Evolutionary conservation across 768 basidiomycete genomes (phyloP), one percentile per base, ranked within the genome.

Genomic region (Amanita pallidorosea): DNA sequence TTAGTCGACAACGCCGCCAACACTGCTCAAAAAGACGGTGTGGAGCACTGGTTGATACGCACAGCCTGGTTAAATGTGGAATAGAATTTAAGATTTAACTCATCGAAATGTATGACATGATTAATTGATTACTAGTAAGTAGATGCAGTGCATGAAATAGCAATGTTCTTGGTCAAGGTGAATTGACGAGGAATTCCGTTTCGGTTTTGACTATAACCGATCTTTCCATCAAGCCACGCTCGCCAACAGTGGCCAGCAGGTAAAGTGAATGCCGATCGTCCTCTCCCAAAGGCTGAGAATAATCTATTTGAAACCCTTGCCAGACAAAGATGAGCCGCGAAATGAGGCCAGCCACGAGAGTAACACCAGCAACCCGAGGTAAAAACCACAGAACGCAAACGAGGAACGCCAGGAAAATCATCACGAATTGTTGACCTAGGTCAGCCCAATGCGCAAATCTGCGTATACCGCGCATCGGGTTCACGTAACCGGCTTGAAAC

Each of bases 391-490:
- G 45, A 17, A 68, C 9, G 7, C 61, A 40, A 3, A 53, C 58
- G 12, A 72, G 36, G n/a, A 60, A 60, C 1, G 60, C 59, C 3
- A 70, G 25, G 49, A 75, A 75, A 23, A 66, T 63, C 38, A 62
- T 57, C 29, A 71, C 51, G 50, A 72, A 67, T n/a, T 69, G 63
- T 45, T 65, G 57, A 1, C 65, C 68, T 49, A 64, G 63, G 34
- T 70, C 64, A 4, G 67, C 65, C 67, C 67, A 73, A 53, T 72
- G 65, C 4, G 68, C 67, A 54, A 68, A 73, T 33, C 71, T 68
- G 31, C 59, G 65, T 29, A 75, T 70, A 8, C 65, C 66, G 27
- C 40, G 46, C 12, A 57, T 57, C 13, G 63, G 55, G 5, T 57
- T 38, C 42, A 61, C 45, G 15, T 50, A 50, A 22, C 49, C 49